Conservation (phyloP, 2,329 filamentous ascomycete genomes). For the Cryphonectria naterciae region DNA sequence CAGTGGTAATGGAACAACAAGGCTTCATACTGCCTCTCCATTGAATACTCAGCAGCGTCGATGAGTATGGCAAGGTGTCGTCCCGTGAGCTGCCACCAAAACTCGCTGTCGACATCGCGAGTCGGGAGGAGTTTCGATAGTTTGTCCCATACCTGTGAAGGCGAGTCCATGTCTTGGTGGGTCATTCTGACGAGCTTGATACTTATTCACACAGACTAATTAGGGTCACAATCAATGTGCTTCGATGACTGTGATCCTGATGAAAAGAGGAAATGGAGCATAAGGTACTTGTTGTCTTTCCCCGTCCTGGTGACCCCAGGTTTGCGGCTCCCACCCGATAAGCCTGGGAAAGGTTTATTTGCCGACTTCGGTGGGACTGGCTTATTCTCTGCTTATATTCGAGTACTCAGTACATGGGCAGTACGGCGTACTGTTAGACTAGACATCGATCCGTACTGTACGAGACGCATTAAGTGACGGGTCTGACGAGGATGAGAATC, state of each 20-base stretch:
- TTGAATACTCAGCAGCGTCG: background rate
- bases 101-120: background rate
- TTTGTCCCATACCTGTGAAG: background rate
- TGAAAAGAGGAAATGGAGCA: background rate
- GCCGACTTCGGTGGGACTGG: background rate
- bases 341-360: background rate
- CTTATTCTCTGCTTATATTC: background rate
- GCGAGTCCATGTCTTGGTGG: too few species aligned
- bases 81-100: conserved; percentile 9
- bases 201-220: background rate
- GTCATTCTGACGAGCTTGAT: background rate
- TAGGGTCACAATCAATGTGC: background rate
- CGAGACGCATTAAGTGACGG: background rate
- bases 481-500: background rate
- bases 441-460: background rate
- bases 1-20: conserved; percentile 5
- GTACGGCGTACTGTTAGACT: background rate
- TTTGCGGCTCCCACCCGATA: background rate
- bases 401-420: background rate
- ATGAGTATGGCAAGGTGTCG: background rate
- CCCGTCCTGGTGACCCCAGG: background rate
- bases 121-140: background rate
- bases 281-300: background rate
- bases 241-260: background rate
- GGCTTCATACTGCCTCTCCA: conserved; percentile 7